Evolutionary conservation across 352 stramenopile genomes (phyloP), one percentile per base, ranked within the genome.

Genomic region (Phytophthora fragariaefolia): DNA sequence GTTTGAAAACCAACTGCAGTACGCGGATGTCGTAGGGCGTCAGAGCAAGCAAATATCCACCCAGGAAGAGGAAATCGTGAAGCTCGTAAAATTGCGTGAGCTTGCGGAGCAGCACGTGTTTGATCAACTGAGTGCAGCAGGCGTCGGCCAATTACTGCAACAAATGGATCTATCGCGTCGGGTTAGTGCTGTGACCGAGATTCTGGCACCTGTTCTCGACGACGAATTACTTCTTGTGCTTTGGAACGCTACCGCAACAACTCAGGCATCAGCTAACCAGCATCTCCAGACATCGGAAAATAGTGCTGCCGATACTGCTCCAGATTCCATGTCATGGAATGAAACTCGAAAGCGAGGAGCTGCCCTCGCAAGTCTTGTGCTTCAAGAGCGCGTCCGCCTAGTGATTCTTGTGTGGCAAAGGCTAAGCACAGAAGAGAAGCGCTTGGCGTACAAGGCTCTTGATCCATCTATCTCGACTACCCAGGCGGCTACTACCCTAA

Each of bases 311-410:
- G 54, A 66, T 10, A 7, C 40, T 4, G 23, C 18, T 0, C 61
- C 58, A 7, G 61, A 63, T 10, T 45, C 27, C 18, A 67, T 74
- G 28, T 63, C 63, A 1, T 64, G 76, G 53, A 49, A 73, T 12
- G 62, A 77, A 40, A 70, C 74, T 15, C 66, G 75, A 24, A 79
- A 79, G 18, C 71, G 74, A 27, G 82, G 74, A 9, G 69, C 77
- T 5, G 73, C 60, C 1, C 63, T 90, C 10, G 79, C 79, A 2
- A 80, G 71, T 12, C 71, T 79, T 4, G 78, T 90, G 17, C 69
- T 92, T 0, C 80, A 89, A 42, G 83, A 90, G 51, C 81, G 83
- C n/a, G 81, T 89, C 12, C 77, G 72, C 0, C 69, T 92, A 2
- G 57, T 92, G 42, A 56, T 84, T 48, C 63, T 73, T 3, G 69